Evolutionary conservation across 768 basidiomycete genomes (phyloP), one percentile per base, ranked within the genome.

Genomic region (Pleurotus salmoneostramineus): DNA sequence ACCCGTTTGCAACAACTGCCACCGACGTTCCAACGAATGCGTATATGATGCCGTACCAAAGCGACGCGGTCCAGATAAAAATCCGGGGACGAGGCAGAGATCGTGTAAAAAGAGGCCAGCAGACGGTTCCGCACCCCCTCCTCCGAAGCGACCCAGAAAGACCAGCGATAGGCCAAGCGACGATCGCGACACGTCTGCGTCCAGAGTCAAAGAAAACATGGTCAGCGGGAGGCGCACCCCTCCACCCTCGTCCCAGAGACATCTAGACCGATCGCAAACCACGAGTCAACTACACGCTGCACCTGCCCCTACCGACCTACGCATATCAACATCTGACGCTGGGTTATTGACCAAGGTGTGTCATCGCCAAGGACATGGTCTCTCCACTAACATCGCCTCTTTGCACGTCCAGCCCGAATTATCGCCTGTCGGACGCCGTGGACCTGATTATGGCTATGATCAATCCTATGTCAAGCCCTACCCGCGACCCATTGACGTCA

Each of bases 11-110:
- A 83, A 86, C 76, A 93, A 93, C 73, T 92, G 91, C 71, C 77
- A 81, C 72, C 85, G 89, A 67, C 79, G 91, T 66, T 83, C 82
- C 63, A 89, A 90, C 71, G 78, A 79, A 56, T 93, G 91, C 72
- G 80, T 87, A 72, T 93, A 92, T 72, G 91, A 93, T 68, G 75
- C 83, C 32, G 87, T 81, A 56, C 90, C 90, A 64, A 91, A 89
- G 72, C 85, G 91, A 60, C 81, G 91, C 60, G 91, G 91, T 2
- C 91, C 91, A 61, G 91, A 93, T 80, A 92, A 91, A 74, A 83
- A 83, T 65, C 91, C 91, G 58, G 91, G 91, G 32, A 91, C 89
- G 58, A 82, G 90, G 61, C 88, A 90, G 69, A 81, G 91, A 64
- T 87, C 87, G 57, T 91, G 89, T 80, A 92, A 92, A 83, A 92